phyloP scores from a whole-genome alignment of 192 early-diverging fungal genomes.

The Coemansia erecta region DNA sequence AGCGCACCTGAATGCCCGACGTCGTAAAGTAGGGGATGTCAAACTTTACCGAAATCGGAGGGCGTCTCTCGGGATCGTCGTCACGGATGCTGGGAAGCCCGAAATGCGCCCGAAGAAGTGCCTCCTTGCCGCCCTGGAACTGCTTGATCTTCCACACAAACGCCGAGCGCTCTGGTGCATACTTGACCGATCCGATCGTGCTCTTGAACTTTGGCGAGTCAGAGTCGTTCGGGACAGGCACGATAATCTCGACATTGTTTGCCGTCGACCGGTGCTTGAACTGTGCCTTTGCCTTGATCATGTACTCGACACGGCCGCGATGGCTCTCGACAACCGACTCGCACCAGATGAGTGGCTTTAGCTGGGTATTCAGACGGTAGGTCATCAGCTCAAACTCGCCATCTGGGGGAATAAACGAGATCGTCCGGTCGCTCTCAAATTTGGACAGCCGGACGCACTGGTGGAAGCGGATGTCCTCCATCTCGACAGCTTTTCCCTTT shows the following conservation, averaged over 20 bases:
- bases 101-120: slow-evolving; percentile 84
- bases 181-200: slow-evolving; percentile 84
- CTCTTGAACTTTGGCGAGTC: slow-evolving; percentile 95
- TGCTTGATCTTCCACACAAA: slow-evolving; percentile 98
- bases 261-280: slow-evolving; percentile 97
- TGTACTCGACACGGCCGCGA: slow-evolving; percentile 91
- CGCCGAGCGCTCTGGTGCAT: slow-evolving; percentile 90
- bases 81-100: slow-evolving; percentile 80
- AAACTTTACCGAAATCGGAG: slow-evolving; percentile 83
- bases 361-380: slow-evolving; percentile 79
- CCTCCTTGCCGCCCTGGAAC: slow-evolving; percentile 98
- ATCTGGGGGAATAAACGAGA: slow-evolving; percentile 86
- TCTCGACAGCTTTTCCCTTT: slow-evolving; percentile 80
- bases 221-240: slow-evolving; percentile 98
- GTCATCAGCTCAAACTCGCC: slow-evolving; percentile 92
- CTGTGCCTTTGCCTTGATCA: slow-evolving; percentile 96
- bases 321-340: slow-evolving; percentile 84
- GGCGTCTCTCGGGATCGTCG: slow-evolving; percentile 78
- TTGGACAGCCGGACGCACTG: slow-evolving; percentile 85
- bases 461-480: slow-evolving; percentile 90
- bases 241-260: slow-evolving; percentile 95
- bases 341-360: slow-evolving; percentile 84
- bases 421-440: slow-evolving; percentile 86
- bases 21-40: slow-evolving; percentile 90
- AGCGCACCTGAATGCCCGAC: slow-evolving; percentile 87